phyloP scores from a whole-genome alignment of 2,329 filamentous ascomycete genomes.

The Hymenoscyphus albidus region DNA sequence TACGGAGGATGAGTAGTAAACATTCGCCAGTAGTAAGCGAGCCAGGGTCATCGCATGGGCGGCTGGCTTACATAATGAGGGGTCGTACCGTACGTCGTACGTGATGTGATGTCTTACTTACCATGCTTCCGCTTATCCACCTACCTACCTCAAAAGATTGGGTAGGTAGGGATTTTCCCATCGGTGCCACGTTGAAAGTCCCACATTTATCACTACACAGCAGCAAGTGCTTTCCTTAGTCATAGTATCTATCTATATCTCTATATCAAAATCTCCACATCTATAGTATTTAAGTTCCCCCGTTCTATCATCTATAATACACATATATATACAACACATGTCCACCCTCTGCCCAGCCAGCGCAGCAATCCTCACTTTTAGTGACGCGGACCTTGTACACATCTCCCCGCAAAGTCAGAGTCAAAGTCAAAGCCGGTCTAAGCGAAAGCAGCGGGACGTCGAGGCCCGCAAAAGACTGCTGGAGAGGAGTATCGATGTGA shows the following conservation, averaged over 20 bases:
- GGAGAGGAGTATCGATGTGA: conserved; percentile 1
- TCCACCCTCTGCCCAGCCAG: conserved; percentile 4
- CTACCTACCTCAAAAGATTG: too few species aligned
- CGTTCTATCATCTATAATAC: too few species aligned
- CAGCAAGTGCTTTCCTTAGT: not conserved
- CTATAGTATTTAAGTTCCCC: too few species aligned
- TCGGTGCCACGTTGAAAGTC: not conserved
- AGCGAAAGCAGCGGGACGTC: too few species aligned
- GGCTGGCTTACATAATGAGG: too few species aligned
- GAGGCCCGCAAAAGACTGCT: not conserved
- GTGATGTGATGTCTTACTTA: too few species aligned
- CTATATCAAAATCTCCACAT: too few species aligned
- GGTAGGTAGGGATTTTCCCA: not conserved
- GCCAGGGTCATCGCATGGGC: too few species aligned
- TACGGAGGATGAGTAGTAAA: too few species aligned
- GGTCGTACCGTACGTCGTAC: too few species aligned
- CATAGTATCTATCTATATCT: not conserved
- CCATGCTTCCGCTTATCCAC: too few species aligned
- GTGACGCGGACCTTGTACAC: conserved; percentile 4
- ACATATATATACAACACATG: not conserved
- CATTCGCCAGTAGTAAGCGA: too few species aligned
- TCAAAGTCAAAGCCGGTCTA: not conserved
- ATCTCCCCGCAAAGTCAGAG: not conserved
- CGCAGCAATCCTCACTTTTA: conserved; percentile 1
- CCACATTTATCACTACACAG: not conserved